Evolutionary conservation across 331 rosid species (phyloP), one percentile per base, ranked within the genome.

Genomic region (Saraca asoca): DNA sequence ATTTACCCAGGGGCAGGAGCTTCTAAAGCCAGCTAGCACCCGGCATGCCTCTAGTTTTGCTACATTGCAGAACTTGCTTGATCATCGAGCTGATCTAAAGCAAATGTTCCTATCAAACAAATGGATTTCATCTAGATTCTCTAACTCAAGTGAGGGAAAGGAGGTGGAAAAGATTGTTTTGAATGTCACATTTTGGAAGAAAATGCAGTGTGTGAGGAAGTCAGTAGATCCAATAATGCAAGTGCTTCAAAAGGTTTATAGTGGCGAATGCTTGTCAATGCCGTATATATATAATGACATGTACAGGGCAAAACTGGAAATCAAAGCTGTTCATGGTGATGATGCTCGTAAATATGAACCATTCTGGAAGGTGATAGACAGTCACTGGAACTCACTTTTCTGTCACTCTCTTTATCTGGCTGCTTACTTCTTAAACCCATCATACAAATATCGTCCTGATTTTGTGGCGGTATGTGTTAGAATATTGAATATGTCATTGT

Each of bases 361-460:
- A 16, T 90, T 90, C 88, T 90, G 91, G 94, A 82, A 83, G 76
- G 96, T 79, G 68, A 88, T 93, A 67, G 96, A 93, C 57, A 81
- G 58, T 59, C 93, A 87, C 63, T 82, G 94, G 88, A 88, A 77
- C 70, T 84, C 88, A 17, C 73, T 81, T 70, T 91, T 86, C 77
- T 81, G 78, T 84, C 98, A 93, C 70, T 95, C 96, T 44, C 83
- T 90, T 62, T 88, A 83, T 72, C 69, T 84, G 88, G 96, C 96
- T 79, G 96, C 95, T 15, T 81, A 85, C 83, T 93, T 84, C 87
- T 77, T 93, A 70, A 90, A 93, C 63, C 96, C 96, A 54, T 85
- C 96, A 12, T 88, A 85, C 77, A 75, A 91, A 61, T 87, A 87
- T 66, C 90, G 88, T 62, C 76, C 86, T 6, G 98, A 93, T 78